These are phyloP conservation scores for Pythium insidiosum DNA, from an alignment of 352 stramenopile species.

Conservation along the genomic window DNA sequence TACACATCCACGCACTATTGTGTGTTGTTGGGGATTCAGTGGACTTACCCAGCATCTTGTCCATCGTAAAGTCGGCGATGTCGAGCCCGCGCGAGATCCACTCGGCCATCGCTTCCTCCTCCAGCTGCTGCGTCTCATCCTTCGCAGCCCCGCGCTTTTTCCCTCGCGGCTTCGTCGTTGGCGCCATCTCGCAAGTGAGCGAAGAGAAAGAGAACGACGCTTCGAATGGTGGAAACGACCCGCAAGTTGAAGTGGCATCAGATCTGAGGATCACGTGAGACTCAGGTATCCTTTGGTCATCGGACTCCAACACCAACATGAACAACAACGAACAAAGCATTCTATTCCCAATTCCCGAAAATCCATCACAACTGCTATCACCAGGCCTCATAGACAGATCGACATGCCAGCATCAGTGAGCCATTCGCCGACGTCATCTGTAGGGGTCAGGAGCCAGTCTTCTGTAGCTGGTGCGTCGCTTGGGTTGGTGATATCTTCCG, in stretches of 20 bases:
- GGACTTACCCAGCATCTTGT: constrained; percentile 60
- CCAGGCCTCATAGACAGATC: no score
- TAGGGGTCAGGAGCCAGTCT: no score
- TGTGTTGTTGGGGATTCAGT: background rate
- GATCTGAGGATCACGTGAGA: no score
- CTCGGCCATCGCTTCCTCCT: constrained; percentile 65
- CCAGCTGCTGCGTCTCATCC: constrained; percentile 34
- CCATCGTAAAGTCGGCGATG: constrained; percentile 64
- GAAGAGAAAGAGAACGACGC: background rate
- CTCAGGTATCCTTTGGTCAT: background rate
- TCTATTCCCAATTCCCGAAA: no score
- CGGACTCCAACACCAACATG: background rate
- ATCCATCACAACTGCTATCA: no score
- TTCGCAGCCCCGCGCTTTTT: constrained; percentile 1
- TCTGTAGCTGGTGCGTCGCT: no score
- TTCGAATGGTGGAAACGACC: background rate
- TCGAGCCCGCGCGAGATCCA: constrained; percentile 55
- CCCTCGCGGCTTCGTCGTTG: background rate
- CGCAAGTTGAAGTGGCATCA: no score
- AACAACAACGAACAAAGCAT: no score
- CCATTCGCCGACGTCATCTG: no score
- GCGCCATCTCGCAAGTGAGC: background rate
- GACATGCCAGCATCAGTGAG: no score
- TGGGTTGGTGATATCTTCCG: no score
- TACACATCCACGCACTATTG: background rate